Conservation (phyloP, 768 basidiomycete species). For the Rhizopogon sp. region DNA sequence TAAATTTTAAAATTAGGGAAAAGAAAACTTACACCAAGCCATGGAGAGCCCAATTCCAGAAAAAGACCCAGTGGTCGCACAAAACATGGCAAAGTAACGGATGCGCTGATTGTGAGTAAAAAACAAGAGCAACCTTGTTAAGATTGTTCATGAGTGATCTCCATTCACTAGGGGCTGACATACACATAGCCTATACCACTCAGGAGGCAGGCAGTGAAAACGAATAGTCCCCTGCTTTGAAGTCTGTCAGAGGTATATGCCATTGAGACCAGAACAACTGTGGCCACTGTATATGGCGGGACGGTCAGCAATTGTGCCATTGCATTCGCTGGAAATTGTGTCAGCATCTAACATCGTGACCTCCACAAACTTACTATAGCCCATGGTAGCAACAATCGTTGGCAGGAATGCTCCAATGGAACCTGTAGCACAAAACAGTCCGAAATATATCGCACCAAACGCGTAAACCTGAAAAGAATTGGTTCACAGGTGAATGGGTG, state of each 20-base stretch:
- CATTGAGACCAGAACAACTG: slow-evolving; percentile 46
- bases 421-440: slow-evolving; percentile 59
- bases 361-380: slow-evolving; percentile 42
- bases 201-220: slow-evolving; percentile 13
- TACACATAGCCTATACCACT: slow-evolving; percentile 42
- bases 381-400: slow-evolving; percentile 64
- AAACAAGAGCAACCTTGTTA: slow-evolving; percentile 36
- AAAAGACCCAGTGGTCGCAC: slow-evolving; percentile 64
- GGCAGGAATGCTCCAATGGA: slow-evolving; percentile 73
- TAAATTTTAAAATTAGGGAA: background rate
- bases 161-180: slow-evolving; percentile 39
- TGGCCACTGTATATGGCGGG: slow-evolving; percentile 65
- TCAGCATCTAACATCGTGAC: background rate
- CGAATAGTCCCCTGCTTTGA: slow-evolving; percentile 42
- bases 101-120: slow-evolving; percentile 46
- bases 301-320: slow-evolving; percentile 63
- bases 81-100: slow-evolving; percentile 66
- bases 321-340: slow-evolving; percentile 46
- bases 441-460: slow-evolving; percentile 65
- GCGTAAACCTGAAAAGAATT: slow-evolving; percentile 27
- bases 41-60: slow-evolving; percentile 61
- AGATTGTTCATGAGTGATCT: slow-evolving; percentile 39
- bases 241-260: slow-evolving; percentile 56
- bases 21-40: slow-evolving; percentile 59
- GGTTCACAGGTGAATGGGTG: background rate